phyloP scores from a whole-genome alignment of 768 basidiomycete species.

The Leccinum uliginosum region DNA sequence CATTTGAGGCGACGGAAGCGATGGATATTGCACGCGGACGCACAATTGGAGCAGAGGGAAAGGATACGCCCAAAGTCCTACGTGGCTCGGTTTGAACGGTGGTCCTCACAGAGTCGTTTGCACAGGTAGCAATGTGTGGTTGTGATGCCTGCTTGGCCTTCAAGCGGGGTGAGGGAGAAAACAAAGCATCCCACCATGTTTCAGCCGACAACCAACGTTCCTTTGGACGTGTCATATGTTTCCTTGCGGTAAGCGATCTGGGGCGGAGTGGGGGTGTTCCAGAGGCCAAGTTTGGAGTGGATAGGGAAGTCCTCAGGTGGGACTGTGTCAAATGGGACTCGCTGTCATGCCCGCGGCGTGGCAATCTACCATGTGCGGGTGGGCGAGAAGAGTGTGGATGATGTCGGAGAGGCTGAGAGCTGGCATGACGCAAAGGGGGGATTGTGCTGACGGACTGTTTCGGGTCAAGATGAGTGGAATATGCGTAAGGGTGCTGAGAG shows the following conservation, averaged over 20 bases:
- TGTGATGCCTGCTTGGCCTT: slow-evolving; percentile 40
- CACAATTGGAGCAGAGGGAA: slow-evolving; percentile 3
- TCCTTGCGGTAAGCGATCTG: slow-evolving; percentile 17
- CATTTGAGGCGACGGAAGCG: not conserved
- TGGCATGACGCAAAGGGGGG: slow-evolving; percentile 17
- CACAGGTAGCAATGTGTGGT: slow-evolving; percentile 15
- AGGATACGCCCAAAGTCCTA: slow-evolving; percentile 1
- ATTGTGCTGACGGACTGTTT: not conserved
- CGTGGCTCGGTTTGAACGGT: slow-evolving; percentile 30
- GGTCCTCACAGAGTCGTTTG: slow-evolving; percentile 44
- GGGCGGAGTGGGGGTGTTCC: slow-evolving; percentile 6
- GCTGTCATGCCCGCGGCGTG: slow-evolving; percentile 6
- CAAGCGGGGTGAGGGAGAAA: slow-evolving; percentile 74
- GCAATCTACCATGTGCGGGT: not conserved
- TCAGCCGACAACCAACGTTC: slow-evolving; percentile 71
- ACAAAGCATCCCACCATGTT: slow-evolving; percentile 76
- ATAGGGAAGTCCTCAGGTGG: slow-evolving; percentile 50
- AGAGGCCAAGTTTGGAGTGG: slow-evolving; percentile 59
- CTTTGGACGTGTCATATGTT: slow-evolving; percentile 30
- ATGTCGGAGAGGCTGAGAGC: slow-evolving; percentile 22
- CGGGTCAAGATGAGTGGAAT: slow-evolving; percentile 28
- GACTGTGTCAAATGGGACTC: not conserved
- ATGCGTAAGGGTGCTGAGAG: slow-evolving; percentile 50
- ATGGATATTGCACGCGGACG: slow-evolving; percentile 24
- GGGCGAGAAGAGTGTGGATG: slow-evolving; percentile 8